Conservation (phyloP, 192 early-diverging fungal genomes). For the Globomyces pollinis-pini region DNA sequence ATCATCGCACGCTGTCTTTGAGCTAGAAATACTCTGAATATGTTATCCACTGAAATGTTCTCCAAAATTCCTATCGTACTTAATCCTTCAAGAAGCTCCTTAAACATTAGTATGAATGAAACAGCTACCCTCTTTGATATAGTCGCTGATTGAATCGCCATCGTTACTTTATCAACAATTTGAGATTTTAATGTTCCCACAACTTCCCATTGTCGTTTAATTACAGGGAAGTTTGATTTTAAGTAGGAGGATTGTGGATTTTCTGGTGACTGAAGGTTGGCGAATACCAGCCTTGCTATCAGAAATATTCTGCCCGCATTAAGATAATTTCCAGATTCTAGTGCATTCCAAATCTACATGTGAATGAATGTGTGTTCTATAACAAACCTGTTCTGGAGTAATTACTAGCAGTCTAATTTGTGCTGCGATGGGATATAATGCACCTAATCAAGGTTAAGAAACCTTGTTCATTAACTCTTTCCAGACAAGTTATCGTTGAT, state of each 20-base stretch:
- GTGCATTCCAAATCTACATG: slow-evolving; percentile 68
- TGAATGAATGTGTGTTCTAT: background rate
- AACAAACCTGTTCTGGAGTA: slow-evolving; percentile 74
- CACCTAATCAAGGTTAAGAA: slow-evolving; percentile 35
- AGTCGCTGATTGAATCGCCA: background rate
- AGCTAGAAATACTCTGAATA: background rate
- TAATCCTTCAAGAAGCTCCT: background rate
- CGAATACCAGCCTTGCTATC: slow-evolving; percentile 61
- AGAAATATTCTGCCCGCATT: slow-evolving; percentile 62
- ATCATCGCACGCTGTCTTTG: background rate
- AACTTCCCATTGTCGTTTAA: slow-evolving; percentile 78
- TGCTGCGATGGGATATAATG: slow-evolving; percentile 64
- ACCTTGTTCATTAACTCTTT: slow-evolving; percentile 14
- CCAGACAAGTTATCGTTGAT: slow-evolving; percentile 38
- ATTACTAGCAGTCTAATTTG: slow-evolving; percentile 77
- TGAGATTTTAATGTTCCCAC: slow-evolving; percentile 66
- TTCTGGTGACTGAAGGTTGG: slow-evolving; percentile 49
- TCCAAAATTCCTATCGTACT: background rate
- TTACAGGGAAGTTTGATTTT: slow-evolving; percentile 68
- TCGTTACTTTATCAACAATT: slow-evolving; percentile 57
- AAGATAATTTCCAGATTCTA: slow-evolving; percentile 64
- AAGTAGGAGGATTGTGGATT: slow-evolving; percentile 15
- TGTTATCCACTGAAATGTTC: background rate
- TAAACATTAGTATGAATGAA: background rate
- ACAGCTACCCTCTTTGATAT: background rate